Evolutionary conservation across 2,329 filamentous ascomycete species (phyloP).

Genomic region (Akanthomyces lecanii): DNA sequence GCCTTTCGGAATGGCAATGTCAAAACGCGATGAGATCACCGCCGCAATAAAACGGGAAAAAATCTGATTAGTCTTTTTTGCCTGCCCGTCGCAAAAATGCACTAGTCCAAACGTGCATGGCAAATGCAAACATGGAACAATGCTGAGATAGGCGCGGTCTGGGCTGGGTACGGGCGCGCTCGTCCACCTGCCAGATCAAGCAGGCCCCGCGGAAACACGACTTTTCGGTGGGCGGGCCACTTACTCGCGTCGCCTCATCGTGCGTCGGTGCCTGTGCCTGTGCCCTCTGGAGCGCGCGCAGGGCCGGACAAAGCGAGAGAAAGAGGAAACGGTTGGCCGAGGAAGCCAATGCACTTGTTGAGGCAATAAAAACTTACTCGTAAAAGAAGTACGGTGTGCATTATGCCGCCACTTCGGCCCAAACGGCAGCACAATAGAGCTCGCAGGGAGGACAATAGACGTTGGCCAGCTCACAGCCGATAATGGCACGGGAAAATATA

Average conservation of each 20-base stretch:
- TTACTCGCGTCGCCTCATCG: slow-evolving; percentile 12
- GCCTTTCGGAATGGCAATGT: no score
- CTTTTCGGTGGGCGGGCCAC: neutral
- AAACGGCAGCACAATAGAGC: neutral
- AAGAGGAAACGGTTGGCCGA: neutral
- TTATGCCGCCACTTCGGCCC: neutral
- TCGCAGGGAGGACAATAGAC: neutral
- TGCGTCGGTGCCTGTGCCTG: neutral
- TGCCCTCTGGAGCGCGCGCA: neutral
- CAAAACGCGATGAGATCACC: no score
- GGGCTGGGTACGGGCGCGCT: neutral
- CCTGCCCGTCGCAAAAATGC: slow-evolving; percentile 6
- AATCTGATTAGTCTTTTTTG: neutral
- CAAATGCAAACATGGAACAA: neutral
- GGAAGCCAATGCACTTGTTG: neutral
- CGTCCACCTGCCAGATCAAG: slow-evolving; percentile 10
- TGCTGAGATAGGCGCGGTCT: slow-evolving; percentile 13
- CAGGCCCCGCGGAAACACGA: slow-evolving; percentile 5
- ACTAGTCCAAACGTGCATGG: neutral
- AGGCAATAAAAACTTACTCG: neutral
- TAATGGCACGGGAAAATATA: neutral
- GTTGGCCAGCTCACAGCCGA: neutral
- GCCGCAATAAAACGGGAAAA: neutral
- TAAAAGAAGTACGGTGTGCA: neutral
- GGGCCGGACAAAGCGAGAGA: neutral